These are phyloP conservation scores for Ganoderma meredithae DNA, from an alignment of 1,284 basidiomycete species.

Conservation along the genomic window DNA sequence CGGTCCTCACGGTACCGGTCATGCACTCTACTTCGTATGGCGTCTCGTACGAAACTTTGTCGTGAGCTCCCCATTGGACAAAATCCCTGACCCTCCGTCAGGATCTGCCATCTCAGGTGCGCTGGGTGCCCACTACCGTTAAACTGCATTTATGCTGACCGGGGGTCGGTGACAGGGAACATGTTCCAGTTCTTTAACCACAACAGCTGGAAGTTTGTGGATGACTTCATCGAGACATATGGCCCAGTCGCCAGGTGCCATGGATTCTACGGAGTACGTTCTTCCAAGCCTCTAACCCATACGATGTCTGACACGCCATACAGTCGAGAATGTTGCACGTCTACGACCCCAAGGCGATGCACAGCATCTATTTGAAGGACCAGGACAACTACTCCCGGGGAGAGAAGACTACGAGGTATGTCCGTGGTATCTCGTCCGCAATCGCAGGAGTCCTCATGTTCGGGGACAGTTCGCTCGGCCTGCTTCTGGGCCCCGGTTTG, in stretches of 20 bases:
- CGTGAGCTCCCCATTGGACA: conserved; percentile 28
- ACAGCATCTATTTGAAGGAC: conserved; percentile 42
- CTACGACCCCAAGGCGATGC: conserved; percentile 37
- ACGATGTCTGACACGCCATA: background rate
- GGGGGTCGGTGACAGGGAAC: conserved; percentile 1
- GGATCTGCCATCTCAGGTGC: conserved; percentile 31
- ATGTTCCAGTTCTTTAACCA: conserved; percentile 8
- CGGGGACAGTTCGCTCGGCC: background rate
- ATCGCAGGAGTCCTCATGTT: background rate
- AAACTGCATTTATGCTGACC: background rate
- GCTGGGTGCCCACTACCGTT: background rate
- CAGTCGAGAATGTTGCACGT: conserved; percentile 34
- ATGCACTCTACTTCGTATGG: background rate
- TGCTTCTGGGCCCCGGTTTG: conserved; percentile 19
- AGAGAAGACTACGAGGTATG: background rate
- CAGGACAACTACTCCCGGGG: conserved; percentile 37
- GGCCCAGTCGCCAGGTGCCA: conserved; percentile 2
- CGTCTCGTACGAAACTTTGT: conserved; percentile 6
- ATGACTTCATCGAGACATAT: conserved; percentile 8
- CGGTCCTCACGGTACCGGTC: background rate
- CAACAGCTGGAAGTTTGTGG: conserved; percentile 11
- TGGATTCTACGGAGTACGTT: conserved; percentile 9
- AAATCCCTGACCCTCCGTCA: conserved; percentile 34
- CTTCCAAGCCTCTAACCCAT: background rate
- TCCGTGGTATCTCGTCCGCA: background rate